Base-by-base conservation (phyloP, 768 basidiomycete genomes). In the Postia placenta region DNA sequence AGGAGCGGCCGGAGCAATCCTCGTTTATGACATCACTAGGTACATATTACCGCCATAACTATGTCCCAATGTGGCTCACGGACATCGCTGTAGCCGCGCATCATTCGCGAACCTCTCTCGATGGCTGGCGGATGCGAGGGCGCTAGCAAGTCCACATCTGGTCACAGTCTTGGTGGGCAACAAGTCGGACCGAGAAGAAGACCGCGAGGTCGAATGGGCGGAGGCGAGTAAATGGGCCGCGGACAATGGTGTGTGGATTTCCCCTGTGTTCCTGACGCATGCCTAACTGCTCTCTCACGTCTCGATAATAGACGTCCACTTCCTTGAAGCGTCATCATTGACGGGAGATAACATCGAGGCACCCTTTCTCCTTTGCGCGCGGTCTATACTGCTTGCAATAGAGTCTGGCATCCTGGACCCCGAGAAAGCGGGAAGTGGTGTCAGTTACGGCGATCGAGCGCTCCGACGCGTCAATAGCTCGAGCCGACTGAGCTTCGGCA, bases 191-290 rank as follows among this genome's bases (percentile, higher is more conserved):
- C 76, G 83, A 58, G 95, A 97, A 60, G 94, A 96, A 45, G 92
- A 92, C 44, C 73, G 96, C 45, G 89, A 98, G 66, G 93, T 99
- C 33, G 91, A 95, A 58, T 96, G 90, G 83, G 78, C 85, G 22
- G 96, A 99, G 68, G 96, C 92, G 9, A 92, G 89, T 60, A 74
- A 80, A 61, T 99, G 93, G 93, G 95, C 96, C 17, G 87, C 92
- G 42, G 91, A 94, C 65, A 93, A 98, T 64, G 88, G 93, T 92
- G 56, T 52, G 74, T 53, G 38, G 30, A 24, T 17, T 38, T 38
- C 7, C n/a, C n/a, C n/a, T n/a, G n/a, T n/a, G n/a, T n/a, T n/a
- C n/a, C n/a, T 15, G 33, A 20, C 49, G 23, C 12, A 35, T 28
- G 9, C 33, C 23, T 22, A 22, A 35, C 23, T 36, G 43, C 17